A percentile compares a stretch with the other conserved stretches of the same genome.
phyloP scores from a whole-genome alignment of 2,329 filamentous ascomycete genomes.

The Penicillium hesseltinei region DNA sequence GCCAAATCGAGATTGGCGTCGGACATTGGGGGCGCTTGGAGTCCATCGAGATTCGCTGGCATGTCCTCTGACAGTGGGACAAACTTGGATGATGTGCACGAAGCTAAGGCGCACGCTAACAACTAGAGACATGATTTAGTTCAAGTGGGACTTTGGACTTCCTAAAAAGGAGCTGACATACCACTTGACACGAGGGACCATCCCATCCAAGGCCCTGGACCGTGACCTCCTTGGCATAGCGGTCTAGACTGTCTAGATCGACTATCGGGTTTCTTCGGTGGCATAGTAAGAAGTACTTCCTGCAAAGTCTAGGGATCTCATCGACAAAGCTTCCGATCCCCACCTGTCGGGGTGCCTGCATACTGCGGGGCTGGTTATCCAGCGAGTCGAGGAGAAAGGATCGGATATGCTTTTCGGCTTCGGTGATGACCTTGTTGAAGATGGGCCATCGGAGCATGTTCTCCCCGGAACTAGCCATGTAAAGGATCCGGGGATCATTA shows the following conservation, averaged over 20 bases:
- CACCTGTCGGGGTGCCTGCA: slow-evolving; percentile 11
- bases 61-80: slow-evolving; percentile 10
- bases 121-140: slow-evolving; percentile 15
- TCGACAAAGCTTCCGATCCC: slow-evolving; percentile 16
- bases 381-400: slow-evolving; percentile 26
- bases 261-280: slow-evolving; percentile 23
- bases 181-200: slow-evolving; percentile 27
- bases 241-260: slow-evolving; percentile 19
- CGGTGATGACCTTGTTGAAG: slow-evolving; percentile 21
- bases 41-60: slow-evolving; percentile 19
- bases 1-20: slow-evolving; percentile 23
- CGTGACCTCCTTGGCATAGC: slow-evolving; percentile 23
- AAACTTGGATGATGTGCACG: slow-evolving; percentile 17
- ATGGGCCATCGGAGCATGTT: slow-evolving; percentile 26
- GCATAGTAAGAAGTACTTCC: slow-evolving; percentile 17
- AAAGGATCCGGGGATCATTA: slow-evolving; percentile 22
- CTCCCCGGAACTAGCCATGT: slow-evolving; percentile 23
- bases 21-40: slow-evolving; percentile 14
- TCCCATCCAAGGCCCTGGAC: slow-evolving; percentile 26
- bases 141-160: background rate
- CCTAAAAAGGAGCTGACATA: slow-evolving; percentile 6
- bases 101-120: slow-evolving; percentile 23
- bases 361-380: slow-evolving; percentile 10
- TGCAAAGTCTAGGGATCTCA: slow-evolving; percentile 19
- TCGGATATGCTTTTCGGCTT: slow-evolving; percentile 22